Evolutionary conservation across 208 protist species (phyloP), one percentile per base, ranked within the genome.

Genomic region (Trichomonas tenax): DNA sequence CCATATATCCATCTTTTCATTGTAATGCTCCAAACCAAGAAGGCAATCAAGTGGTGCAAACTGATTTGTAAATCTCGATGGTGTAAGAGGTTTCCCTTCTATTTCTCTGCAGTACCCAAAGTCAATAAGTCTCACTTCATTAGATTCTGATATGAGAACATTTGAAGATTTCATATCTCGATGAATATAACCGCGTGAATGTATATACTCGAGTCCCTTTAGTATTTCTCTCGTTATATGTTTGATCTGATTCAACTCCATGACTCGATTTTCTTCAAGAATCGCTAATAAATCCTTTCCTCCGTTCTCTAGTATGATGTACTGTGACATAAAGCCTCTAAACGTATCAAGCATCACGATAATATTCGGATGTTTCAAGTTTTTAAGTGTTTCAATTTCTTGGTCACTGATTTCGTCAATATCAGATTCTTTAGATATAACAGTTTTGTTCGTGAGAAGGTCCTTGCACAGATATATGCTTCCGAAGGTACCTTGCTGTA

Each of bases 1-100:
- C 86, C 86, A 93, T 11, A 93, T 40, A 93, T 93, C 86, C 41
- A 93, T 48, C 8, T 93, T 93, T 38, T 93, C n/a, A 51, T 51
- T 51, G 38, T 93, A 93, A 14, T 34, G 3, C 2, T 8, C 3
- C 2, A 26, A 23, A 31, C 86, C 86, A 44, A 93, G 44, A 0
- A 93, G 26, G 38, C 15, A 51, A 93, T 93, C 86, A 34, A 93
- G 17, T 51, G 86, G 86, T 34, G 86, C 44, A 38, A 48, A 93
- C 44, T 93, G 86, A 51, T 93, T 48, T 51, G 86, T 93, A 41
- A 41, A 93, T n/a, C 86, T 26, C 2, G 31, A n/a, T 8, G 86
- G 86, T 26, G 86, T 48, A 38, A 51, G 17, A 15, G 40, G 40
- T 26, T 8, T 38, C 6, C 86, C 86, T 41, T 93, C 44, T 14